Percentiles rank a stretch among this genome's conserved stretches.
phyloP scores from a whole-genome alignment of 169 alveolate species.

The Pseudocohnilembus persalinus region DNA sequence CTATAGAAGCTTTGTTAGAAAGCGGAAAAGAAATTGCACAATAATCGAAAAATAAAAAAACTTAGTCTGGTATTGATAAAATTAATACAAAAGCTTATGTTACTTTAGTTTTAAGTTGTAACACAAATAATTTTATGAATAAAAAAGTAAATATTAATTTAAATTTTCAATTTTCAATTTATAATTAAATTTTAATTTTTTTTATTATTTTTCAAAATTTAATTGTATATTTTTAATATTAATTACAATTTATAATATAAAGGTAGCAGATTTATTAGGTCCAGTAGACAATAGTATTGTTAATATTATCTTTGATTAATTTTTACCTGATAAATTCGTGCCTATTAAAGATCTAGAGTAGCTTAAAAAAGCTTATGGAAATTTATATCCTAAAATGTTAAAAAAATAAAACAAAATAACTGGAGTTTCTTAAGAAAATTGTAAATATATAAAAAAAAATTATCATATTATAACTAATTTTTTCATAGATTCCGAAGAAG shows the following conservation, averaged over 20 bases:
- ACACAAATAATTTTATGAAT: conserved; percentile 14
- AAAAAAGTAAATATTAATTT: conserved; percentile 7
- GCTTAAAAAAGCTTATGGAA: conserved; percentile 11
- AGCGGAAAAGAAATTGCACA: conserved; percentile 5
- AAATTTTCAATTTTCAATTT: too few relatives aligned
- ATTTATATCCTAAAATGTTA: background rate
- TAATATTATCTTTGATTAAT: conserved; percentile 14
- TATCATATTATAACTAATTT: too few relatives aligned
- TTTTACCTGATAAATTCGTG: conserved; percentile 1
- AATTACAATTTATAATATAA: background rate
- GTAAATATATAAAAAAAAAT: background rate
- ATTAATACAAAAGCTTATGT: conserved; percentile 7
- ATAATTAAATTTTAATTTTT: too few relatives aligned
- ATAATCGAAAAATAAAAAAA: conserved; percentile 9
- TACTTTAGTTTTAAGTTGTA: conserved; percentile 4
- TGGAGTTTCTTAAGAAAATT: background rate
- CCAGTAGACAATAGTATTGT: conserved; percentile 25
- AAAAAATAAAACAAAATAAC: conserved; percentile 4
- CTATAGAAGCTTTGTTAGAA: conserved; percentile 21
- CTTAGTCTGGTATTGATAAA: conserved; percentile 14
- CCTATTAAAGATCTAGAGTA: background rate
- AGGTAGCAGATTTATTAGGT: conserved; percentile 35
- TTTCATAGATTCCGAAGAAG: background rate
- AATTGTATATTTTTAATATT: too few relatives aligned
- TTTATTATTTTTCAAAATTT: background rate